Base-by-base conservation (phyloP, 768 basidiomycete genomes). In the Tremella fuciformis region DNA sequence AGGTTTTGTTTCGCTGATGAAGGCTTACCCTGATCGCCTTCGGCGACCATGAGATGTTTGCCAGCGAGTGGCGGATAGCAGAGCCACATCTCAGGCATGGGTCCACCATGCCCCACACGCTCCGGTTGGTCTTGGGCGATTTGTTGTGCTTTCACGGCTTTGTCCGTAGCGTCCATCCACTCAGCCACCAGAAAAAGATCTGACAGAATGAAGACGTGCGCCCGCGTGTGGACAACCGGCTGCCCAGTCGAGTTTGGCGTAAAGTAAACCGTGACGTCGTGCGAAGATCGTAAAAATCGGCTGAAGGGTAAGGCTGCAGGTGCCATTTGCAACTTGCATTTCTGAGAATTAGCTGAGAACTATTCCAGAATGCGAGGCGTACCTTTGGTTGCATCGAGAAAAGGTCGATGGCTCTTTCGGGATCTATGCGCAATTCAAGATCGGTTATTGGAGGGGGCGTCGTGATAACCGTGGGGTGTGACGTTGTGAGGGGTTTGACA, bases 361-460 rank as follows among this genome's bases (percentile, higher is more conserved):
- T 50, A 51, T 22, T 26, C 37, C 1, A 21, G 19, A 2, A 42
- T n/a, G 26, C 13, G 11, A 1, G 19, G 63, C 77, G 61, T 62
- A 91, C 94, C 84, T 91, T 92, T 0, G 88, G 88, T 62, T 84
- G 83, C 91, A 99, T 94, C 1, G 90, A 89, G 76, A 99, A 99
- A 46, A 99, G 86, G 75, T 99, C 96, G 25, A 97, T 78, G 8
- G 89, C 89, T 18, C 83, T 81, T 26, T 87, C 83, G 0, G 89
- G 86, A 25, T 85, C 82, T 34, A 99, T 81, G 24, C 89, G 81
- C 34, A 83, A 80, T 73, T 98, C 94, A 15, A 99, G 82, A 64
- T 92, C 89, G 24, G 83, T 78, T 18, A 94, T 78, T 6, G 88
- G 82, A 69, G 74, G 42, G 0, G 62, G 40, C 9, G 68, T 64